Conservation (phyloP, 179 eudicot genomes). For the Silene noctiflora region DNA sequence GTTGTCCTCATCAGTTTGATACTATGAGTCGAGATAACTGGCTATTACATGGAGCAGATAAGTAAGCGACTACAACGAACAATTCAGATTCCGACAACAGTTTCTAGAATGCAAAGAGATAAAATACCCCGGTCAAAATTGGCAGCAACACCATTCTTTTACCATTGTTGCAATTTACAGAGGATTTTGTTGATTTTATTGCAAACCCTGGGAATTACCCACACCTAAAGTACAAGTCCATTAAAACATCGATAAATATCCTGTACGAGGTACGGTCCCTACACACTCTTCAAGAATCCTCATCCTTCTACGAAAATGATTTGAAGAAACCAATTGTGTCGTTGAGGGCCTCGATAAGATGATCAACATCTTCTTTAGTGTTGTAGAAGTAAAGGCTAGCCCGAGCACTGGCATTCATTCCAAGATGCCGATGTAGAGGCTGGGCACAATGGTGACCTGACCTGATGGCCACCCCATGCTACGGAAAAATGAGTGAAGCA, state of each 20-base stretch:
- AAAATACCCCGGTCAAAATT: background rate
- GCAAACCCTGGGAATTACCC: background rate
- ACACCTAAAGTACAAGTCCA: conserved; percentile 1
- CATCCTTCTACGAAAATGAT: conserved; percentile 43
- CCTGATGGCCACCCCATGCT: conserved; percentile 96
- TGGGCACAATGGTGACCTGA: conserved; percentile 99
- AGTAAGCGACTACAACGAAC: background rate
- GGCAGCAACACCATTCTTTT: background rate
- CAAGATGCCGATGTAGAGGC: conserved; percentile 84
- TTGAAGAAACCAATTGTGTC: conserved; percentile 72
- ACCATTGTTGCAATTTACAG: background rate
- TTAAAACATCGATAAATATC: background rate
- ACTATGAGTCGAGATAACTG: no score
- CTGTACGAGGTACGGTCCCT: background rate
- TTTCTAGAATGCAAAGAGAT: background rate
- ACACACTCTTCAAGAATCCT: background rate
- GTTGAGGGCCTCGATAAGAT: conserved; percentile 57
- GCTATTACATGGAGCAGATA: no score
- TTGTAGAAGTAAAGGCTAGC: conserved; percentile 95
- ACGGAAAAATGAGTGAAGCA: conserved; percentile 4
- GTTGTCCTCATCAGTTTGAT: no score
- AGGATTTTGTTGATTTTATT: background rate
- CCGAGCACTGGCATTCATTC: conserved; percentile 82
- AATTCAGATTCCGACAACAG: background rate
- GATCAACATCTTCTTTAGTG: conserved; percentile 83